These are phyloP conservation scores for Talaromyces sp. DNA, from an alignment of 2,329 filamentous ascomycete species.

Conservation along the genomic window DNA sequence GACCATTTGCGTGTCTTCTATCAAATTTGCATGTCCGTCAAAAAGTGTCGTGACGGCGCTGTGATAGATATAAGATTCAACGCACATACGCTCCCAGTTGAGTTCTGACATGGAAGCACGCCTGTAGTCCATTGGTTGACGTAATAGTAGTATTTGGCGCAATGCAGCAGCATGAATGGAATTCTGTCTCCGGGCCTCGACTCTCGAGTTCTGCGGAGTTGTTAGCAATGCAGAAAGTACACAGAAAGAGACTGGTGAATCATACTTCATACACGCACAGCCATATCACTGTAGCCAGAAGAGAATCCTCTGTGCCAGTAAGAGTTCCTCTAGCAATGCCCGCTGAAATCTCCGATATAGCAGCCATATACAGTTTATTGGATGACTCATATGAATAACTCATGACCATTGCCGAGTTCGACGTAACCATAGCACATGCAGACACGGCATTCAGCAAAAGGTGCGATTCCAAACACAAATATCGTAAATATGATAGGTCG, in stretches of 20 bases:
- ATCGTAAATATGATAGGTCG: conserved; percentile 15
- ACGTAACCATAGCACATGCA: conserved; percentile 7
- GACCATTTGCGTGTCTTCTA: conserved; percentile 13
- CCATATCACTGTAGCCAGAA: conserved; percentile 15
- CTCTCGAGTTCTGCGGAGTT: conserved; percentile 1
- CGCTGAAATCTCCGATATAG: conserved; percentile 10
- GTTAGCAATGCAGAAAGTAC: neutral
- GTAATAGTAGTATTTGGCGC: conserved; percentile 11
- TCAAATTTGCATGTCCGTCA: conserved; percentile 1
- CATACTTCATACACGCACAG: conserved; percentile 14
- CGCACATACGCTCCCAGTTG: conserved; percentile 17
- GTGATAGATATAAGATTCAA: conserved; percentile 17
- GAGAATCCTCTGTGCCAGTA: conserved; percentile 12
- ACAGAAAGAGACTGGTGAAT: no score
- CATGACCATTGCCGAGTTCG: neutral
- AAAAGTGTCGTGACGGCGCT: conserved; percentile 17
- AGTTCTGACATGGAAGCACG: conserved; percentile 6
- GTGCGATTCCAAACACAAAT: conserved; percentile 15
- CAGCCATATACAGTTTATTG: conserved; percentile 9
- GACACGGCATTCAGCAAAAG: conserved; percentile 15
- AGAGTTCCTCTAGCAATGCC: conserved; percentile 7
- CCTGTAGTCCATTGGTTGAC: conserved; percentile 10
- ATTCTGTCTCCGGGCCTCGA: neutral
- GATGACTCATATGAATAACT: neutral
- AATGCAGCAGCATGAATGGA: conserved; percentile 14